These are phyloP conservation scores for Echium plantagineum DNA, from an alignment of 257 asterid species.

Conservation along the genomic window DNA sequence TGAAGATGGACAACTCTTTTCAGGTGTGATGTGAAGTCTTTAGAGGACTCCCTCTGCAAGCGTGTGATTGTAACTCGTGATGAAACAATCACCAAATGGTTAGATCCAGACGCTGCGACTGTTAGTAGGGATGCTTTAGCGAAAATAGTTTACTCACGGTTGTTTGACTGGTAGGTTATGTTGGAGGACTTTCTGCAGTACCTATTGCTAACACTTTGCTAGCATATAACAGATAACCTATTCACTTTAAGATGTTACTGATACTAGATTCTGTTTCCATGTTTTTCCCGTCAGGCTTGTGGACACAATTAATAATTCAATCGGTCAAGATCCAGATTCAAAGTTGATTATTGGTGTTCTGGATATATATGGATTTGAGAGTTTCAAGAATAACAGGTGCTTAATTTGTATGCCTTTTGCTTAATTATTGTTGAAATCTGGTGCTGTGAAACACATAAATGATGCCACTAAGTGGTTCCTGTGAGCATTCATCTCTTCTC, in stretches of 20 bases:
- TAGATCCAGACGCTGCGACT: slow-evolving; percentile 90
- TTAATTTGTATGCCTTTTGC: slow-evolving; percentile 25
- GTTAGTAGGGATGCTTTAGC: slow-evolving; percentile 94
- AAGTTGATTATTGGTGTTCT: slow-evolving; percentile 44
- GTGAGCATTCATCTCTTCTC: not conserved
- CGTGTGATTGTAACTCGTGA: slow-evolving; percentile 96
- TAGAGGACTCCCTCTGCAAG: slow-evolving; percentile 91
- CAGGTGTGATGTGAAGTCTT: slow-evolving; percentile 89
- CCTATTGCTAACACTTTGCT: not conserved
- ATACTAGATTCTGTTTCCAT: not conserved
- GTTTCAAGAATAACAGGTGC: slow-evolving; percentile 60
- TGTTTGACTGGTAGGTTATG: slow-evolving; percentile 79
- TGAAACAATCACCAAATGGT: slow-evolving; percentile 78
- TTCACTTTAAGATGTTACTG: not conserved
- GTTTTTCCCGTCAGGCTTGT: slow-evolving; percentile 36
- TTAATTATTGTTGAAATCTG: slow-evolving; percentile 11
- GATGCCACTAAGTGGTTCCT: not conserved
- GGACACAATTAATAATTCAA: slow-evolving; percentile 34
- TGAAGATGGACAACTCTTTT: slow-evolving; percentile 10
- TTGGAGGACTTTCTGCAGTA: not conserved
- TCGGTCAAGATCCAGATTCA: slow-evolving; percentile 41
- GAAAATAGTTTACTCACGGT: slow-evolving; percentile 76
- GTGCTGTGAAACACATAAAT: not conserved
- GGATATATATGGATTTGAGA: slow-evolving; percentile 47
- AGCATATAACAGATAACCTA: not conserved